phyloP scores from a whole-genome alignment of 192 early-diverging fungal species.

The Dissophora globulifera region DNA sequence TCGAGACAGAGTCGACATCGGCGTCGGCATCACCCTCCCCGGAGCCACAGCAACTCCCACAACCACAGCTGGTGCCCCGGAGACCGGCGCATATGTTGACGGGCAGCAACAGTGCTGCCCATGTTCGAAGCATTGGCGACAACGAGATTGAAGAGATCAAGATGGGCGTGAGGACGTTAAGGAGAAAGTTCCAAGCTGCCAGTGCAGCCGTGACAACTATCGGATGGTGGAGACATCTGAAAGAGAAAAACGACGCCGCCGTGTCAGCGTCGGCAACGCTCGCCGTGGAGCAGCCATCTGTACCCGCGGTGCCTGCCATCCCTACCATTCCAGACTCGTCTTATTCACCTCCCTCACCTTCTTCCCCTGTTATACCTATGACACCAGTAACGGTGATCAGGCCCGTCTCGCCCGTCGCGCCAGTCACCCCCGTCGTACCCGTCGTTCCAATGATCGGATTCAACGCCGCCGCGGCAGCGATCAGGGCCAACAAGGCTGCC shows the following conservation, averaged over 20 bases:
- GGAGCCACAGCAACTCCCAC: not conserved
- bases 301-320: not conserved
- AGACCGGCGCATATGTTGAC: no score
- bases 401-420: no score
- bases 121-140: conserved; percentile 22
- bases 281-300: no score
- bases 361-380: no score
- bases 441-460: not conserved
- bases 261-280: not conserved
- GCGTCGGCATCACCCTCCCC: conserved; percentile 29
- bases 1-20: conserved; percentile 16
- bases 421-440: not conserved
- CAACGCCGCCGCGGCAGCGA: not conserved
- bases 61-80: no score
- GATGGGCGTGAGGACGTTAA: conserved; percentile 52
- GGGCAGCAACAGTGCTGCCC: no score
- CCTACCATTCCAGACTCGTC: not conserved
- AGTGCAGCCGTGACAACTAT: conserved; percentile 27
- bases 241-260: conserved; percentile 5
- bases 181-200: conserved; percentile 48
- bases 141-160: conserved; percentile 44
- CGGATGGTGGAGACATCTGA: conserved; percentile 53
- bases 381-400: no score
- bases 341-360: no score
- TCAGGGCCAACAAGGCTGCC: not conserved